Evolutionary conservation across 2,329 filamentous ascomycete species (phyloP), one percentile per base, ranked within the genome.

Genomic region (Colletotrichum truncatum): DNA sequence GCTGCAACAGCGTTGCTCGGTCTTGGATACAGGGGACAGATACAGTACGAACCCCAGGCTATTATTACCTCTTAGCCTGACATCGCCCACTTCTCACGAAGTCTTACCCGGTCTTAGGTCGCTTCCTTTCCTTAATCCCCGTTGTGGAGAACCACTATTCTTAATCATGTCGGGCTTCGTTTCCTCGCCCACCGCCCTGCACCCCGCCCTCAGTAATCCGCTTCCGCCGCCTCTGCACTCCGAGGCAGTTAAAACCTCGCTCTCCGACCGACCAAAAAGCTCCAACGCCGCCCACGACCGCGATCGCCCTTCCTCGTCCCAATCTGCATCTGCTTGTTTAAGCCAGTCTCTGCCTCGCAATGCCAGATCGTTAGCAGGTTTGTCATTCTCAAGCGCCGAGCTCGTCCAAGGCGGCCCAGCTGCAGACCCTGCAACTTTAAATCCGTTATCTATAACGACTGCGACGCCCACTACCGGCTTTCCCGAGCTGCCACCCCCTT

Each of bases 101-200:
- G 28, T 51, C 46, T 32, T 43, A 30, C 38, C 38, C 52, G 52
- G 26, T 39, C 52, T 55, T 55, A 55, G 52, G 36, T 55, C 52
- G 38, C 52, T 43, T 30, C 52, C 16, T 43, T 23, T 26, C 38
- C 38, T 26, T 55, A 55, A 45, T 32, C 52, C 52, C 48, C 64
- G 53, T 58, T 39, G 41, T 57, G 48, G 57, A 64, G 48, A 66
- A 52, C 57, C 51, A 53, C 54, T 48, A 25, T 61, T 46, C 30
- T 64, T 60, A 49, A 64, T 55, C 52, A 68, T 68, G 67, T 66
- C 79, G 67, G 77, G 76, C 67, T 69, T 74, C 68, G 69, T 82
- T 67, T 74, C 75, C 45, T 84, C 83, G 69, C 82, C 84, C 63
- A 78, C 79, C 60, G 78, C 82, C 69, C 79, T 86, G 77, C 84